phyloP scores from a whole-genome alignment of 2,329 filamentous ascomycete species.

The Aureobasidium musti region DNA sequence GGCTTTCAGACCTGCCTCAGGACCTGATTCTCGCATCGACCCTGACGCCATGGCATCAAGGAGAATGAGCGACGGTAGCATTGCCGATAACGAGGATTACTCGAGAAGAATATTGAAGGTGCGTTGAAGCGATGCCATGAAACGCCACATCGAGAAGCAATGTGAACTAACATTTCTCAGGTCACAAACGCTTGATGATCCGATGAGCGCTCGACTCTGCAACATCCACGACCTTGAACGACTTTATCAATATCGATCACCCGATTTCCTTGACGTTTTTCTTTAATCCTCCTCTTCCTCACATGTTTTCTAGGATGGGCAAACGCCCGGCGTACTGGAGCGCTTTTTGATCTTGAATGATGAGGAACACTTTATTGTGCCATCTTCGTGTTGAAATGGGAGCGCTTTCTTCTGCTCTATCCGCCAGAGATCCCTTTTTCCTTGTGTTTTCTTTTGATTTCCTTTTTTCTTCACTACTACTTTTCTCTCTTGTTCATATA shows the following conservation, averaged over 20 bases:
- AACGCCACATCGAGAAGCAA: conserved; percentile 31
- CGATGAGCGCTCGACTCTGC: conserved; percentile 48
- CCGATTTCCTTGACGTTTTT: conserved; percentile 36
- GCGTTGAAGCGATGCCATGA: conserved; percentile 39
- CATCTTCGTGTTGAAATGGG: conserved; percentile 40
- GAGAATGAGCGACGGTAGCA: conserved; percentile 89
- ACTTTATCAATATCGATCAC: conserved; percentile 53
- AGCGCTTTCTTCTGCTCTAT: conserved; percentile 44
- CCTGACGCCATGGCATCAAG: conserved; percentile 77
- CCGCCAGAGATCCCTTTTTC: conserved; percentile 42
- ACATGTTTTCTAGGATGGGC: conserved; percentile 32
- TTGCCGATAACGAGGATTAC: conserved; percentile 96
- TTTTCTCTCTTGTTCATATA: conserved; percentile 25
- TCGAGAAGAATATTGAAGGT: conserved; percentile 95
- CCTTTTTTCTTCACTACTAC: conserved; percentile 16
- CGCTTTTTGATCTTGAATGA: conserved; percentile 42
- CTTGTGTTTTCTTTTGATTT: conserved; percentile 37
- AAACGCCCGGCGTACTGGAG: conserved; percentile 35
- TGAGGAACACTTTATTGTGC: conserved; percentile 21
- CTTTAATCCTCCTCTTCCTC: conserved; percentile 4
- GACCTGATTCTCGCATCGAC: conserved; percentile 79
- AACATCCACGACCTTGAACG: conserved; percentile 55
- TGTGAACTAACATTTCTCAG: conserved; percentile 28
- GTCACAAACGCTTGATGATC: conserved; percentile 32
- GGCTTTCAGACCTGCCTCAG: conserved; percentile 52